Evolutionary conservation across 768 basidiomycete genomes (phyloP), one percentile per base, ranked within the genome.

Genomic region (Tylopilus plumbeoviolaceoides): DNA sequence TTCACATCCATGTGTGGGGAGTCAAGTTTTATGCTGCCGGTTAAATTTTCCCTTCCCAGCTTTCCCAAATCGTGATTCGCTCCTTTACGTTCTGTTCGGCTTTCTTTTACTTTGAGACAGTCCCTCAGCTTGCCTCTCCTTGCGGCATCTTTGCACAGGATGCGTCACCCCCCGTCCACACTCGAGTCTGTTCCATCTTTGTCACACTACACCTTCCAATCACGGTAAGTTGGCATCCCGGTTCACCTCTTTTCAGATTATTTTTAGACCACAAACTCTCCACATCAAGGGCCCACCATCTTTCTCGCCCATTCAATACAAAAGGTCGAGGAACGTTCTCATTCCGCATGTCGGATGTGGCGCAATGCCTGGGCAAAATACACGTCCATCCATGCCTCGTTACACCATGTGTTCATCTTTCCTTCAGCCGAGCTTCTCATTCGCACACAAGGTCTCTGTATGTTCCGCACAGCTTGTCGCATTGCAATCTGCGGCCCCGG

Each of bases 1-100:
- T 51, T 62, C 60, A 46, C 59, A 59, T 49, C 36, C 27, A 31
- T 45, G 41, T 60, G 48, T 46, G 44, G 35, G 45, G 42, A 39
- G 41, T 48, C 31, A 48, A 20, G 41, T 59, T 50, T 44, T 38
- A 38, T n/a, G 17, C 36, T 17, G 36, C 36, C 21, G 20, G 43
- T 38, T 49, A 31, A 5, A 30, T 39, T 46, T n/a, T 41, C n/a
- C 27, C 23, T 43, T 51, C 36, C 54, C 53, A 49, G 47, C 27
- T 6, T 31, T 61, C 55, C 36, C 50, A 50, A 33, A 31, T 41
- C 1, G 10, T 30, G 21, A 20, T 46, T 28, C 36, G 41, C 48
- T 35, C 30, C 15, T 31, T 14, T 17, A 2, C 20, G 8, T 21
- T 27, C 39, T 30, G 5, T 14, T 41, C 33, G 10, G 23, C 5